phyloP scores from a whole-genome alignment of 345 rosid genomes.

The Citrus cavaleriei region DNA sequence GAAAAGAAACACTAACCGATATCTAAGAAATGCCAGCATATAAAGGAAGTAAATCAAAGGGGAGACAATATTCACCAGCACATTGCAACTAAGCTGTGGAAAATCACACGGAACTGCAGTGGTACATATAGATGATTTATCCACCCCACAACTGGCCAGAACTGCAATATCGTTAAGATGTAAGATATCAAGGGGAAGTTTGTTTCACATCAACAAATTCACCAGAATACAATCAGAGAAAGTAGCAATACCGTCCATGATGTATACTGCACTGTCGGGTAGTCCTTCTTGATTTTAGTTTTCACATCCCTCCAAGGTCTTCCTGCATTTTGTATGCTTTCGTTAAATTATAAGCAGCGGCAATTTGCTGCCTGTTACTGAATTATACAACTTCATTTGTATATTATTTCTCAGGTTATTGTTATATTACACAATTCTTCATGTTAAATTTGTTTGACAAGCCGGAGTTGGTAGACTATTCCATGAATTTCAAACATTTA shows the following conservation, averaged over 20 bases:
- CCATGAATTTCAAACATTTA: background rate
- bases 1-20: background rate
- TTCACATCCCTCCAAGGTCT: constrained; percentile 78
- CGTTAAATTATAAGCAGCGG: background rate
- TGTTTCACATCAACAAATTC: constrained; percentile 3
- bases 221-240: background rate
- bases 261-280: constrained; percentile 64
- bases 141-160: constrained; percentile 92
- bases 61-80: constrained; percentile 48
- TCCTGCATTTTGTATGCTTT: constrained; percentile 46
- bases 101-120: constrained; percentile 79
- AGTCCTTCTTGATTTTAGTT: constrained; percentile 68
- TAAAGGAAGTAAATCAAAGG: background rate
- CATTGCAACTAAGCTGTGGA: constrained; percentile 62
- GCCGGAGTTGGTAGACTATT: background rate
- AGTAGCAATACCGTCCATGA: constrained; percentile 71
- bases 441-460: background rate
- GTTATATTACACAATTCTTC: background rate
- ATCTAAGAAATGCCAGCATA: background rate
- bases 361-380: background rate
- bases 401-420: background rate
- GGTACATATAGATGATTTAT: constrained; percentile 85
- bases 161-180: constrained; percentile 40
- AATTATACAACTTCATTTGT: background rate
- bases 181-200: background rate